Evolutionary conservation across 305 asterid species (phyloP).

Genomic region (Solanum aculeatissimum): DNA sequence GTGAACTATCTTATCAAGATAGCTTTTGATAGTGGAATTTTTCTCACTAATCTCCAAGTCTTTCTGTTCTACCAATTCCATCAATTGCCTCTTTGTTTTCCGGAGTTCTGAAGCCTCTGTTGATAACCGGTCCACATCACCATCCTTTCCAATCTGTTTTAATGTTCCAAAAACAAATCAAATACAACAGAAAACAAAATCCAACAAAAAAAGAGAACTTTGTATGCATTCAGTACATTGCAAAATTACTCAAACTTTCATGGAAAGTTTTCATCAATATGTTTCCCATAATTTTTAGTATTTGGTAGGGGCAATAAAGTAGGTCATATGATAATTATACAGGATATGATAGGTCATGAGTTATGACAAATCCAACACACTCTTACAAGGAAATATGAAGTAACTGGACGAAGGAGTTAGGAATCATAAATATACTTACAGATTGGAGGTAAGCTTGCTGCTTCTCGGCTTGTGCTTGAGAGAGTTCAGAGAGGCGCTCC

Average conservation of each 20-base stretch:
- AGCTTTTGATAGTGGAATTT: slow-evolving; percentile 61
- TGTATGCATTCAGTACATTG: neutral
- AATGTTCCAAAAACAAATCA: neutral
- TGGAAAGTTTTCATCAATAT: neutral
- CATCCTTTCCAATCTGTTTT: slow-evolving; percentile 59
- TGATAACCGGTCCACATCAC: slow-evolving; percentile 66
- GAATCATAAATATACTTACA: slow-evolving; percentile 22
- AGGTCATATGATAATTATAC: neutral
- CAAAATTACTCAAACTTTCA: neutral
- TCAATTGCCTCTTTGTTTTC: slow-evolving; percentile 80
- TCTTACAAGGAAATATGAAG: neutral
- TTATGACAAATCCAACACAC: no score
- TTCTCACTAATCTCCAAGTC: slow-evolving; percentile 76
- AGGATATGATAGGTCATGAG: neutral
- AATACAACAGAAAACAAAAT: neutral
- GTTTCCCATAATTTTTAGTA: neutral
- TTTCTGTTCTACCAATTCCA: slow-evolving; percentile 74
- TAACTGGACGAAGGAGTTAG: neutral
- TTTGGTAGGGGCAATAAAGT: neutral
- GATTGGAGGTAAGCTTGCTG: slow-evolving; percentile 43
- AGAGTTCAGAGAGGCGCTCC: slow-evolving; percentile 39
- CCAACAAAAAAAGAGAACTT: neutral
- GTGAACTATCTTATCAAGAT: slow-evolving; percentile 80
- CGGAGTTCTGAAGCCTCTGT: slow-evolving; percentile 59
- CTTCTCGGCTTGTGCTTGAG: slow-evolving; percentile 44